Evolutionary conservation across 805 yeast species (phyloP).

Genomic region (Candida rishiriensis): DNA sequence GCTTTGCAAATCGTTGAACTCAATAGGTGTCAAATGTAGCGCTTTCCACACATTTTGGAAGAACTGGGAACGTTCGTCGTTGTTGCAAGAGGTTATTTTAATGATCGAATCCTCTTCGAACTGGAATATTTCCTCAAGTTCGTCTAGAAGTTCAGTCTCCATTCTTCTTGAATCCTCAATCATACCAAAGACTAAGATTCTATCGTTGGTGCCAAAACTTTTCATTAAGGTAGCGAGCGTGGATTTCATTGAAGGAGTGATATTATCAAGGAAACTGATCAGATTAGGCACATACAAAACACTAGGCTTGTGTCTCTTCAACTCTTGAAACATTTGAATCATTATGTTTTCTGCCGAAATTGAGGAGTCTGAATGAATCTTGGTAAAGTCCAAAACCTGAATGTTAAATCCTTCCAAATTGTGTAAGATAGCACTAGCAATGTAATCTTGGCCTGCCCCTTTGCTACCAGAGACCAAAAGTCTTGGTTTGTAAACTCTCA

Average conservation of each 20-base stretch:
- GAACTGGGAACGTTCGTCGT: conserved; percentile 47
- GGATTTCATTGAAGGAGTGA: conserved; percentile 65
- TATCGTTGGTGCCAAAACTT: conserved; percentile 65
- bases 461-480: conserved; percentile 64
- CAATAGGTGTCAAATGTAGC: conserved; percentile 61
- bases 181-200: conserved; percentile 68
- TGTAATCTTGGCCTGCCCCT: conserved; percentile 85
- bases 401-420: conserved; percentile 85
- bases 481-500: conserved; percentile 80
- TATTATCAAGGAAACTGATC: conserved; percentile 67
- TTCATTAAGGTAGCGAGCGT: conserved; percentile 68
- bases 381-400: conserved; percentile 78
- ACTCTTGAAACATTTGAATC: conserved; percentile 81
- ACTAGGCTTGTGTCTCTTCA: conserved; percentile 84
- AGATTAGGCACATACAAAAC: conserved; percentile 79
- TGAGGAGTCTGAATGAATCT: conserved; percentile 71
- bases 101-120: conserved; percentile 45
- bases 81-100: conserved; percentile 37
- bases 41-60: conserved; percentile 53
- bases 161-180: conserved; percentile 38
- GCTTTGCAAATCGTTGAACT: conserved; percentile 60
- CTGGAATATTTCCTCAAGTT: conserved; percentile 55
- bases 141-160: conserved; percentile 32
- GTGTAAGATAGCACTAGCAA: conserved; percentile 77
- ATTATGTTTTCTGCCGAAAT: conserved; percentile 79